A percentile compares a stretch with the other conserved stretches of the same genome.
phyloP scores from a whole-genome alignment of 257 asterid species.

The Perilla frutescens region DNA sequence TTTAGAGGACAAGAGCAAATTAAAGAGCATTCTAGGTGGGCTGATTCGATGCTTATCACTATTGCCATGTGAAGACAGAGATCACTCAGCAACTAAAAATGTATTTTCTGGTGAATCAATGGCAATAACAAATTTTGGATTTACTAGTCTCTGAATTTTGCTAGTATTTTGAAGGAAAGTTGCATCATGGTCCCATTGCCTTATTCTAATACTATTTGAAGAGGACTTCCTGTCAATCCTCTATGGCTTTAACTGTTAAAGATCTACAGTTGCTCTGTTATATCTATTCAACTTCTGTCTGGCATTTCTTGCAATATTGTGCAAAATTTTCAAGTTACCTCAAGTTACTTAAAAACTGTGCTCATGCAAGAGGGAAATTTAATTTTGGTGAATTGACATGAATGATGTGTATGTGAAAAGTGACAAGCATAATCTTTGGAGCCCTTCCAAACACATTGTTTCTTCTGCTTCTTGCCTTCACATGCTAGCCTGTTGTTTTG shows the following conservation, averaged over 20 bases:
- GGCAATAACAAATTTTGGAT: slow-evolving; percentile 13
- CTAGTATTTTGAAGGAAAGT: slow-evolving; percentile 15
- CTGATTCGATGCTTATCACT: slow-evolving; percentile 77
- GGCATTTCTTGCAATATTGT: slow-evolving; percentile 1
- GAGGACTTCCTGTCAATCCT: slow-evolving; percentile 6
- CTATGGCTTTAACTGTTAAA: slow-evolving; percentile 15
- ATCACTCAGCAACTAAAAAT: slow-evolving; percentile 51
- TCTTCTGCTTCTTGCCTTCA: background rate
- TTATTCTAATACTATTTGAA: background rate
- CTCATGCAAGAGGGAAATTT: background rate
- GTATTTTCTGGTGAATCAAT: slow-evolving; percentile 49
- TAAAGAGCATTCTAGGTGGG: slow-evolving; percentile 72
- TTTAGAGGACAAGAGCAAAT: slow-evolving; percentile 77
- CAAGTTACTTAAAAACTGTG: background rate
- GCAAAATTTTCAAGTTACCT: slow-evolving; percentile 17
- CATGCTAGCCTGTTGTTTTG: slow-evolving; percentile 17
- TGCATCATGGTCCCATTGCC: slow-evolving; percentile 12
- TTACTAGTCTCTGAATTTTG: slow-evolving; percentile 7
- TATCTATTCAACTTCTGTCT: slow-evolving; percentile 5
- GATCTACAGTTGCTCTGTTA: background rate
- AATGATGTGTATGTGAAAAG: background rate
- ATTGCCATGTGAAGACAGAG: slow-evolving; percentile 62
- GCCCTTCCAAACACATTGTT: background rate
- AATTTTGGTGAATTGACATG: background rate
- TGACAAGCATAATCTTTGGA: slow-evolving; percentile 13